These are phyloP conservation scores for Eutrema salsugineum DNA, from an alignment of 441 rosid genomes.

Conservation along the genomic window DNA sequence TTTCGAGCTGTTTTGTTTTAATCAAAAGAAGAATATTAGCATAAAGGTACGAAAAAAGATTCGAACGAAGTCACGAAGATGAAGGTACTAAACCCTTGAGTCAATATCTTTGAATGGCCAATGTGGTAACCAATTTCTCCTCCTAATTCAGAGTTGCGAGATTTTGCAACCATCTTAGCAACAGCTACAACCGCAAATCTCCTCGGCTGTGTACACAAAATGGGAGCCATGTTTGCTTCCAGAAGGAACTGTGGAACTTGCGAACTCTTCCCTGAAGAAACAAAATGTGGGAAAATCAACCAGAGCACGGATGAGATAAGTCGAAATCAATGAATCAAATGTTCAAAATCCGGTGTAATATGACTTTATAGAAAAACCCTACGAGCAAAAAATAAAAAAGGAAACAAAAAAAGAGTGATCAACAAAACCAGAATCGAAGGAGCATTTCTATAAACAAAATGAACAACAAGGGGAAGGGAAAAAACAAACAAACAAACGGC, in stretches of 20 bases:
- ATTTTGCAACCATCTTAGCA: conserved; percentile 88
- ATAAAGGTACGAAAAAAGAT: neutral
- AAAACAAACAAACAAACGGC: neutral
- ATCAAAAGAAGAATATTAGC: neutral
- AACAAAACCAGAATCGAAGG: neutral
- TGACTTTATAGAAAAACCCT: neutral
- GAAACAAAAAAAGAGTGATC: neutral
- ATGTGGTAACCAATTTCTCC: conserved; percentile 94
- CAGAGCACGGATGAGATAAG: neutral
- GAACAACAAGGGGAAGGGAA: neutral
- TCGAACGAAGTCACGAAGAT: neutral
- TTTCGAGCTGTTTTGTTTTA: conserved; percentile 50
- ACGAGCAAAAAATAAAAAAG: neutral
- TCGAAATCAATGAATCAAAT: no score
- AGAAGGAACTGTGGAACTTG: conserved; percentile 93
- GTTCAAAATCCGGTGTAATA: neutral
- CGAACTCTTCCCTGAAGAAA: conserved; percentile 84
- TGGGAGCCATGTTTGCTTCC: conserved; percentile 68
- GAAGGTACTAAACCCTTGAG: conserved; percentile 52
- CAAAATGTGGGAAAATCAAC: neutral
- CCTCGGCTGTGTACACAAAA: conserved; percentile 91
- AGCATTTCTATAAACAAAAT: neutral
- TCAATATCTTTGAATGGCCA: conserved; percentile 70
- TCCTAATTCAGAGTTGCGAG: conserved; percentile 81
- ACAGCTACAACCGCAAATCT: conserved; percentile 98